A percentile compares a stretch with the other conserved stretches of the same genome.
phyloP scores from a whole-genome alignment of 2,329 filamentous ascomycete genomes.

The Fusarium staphyleae region DNA sequence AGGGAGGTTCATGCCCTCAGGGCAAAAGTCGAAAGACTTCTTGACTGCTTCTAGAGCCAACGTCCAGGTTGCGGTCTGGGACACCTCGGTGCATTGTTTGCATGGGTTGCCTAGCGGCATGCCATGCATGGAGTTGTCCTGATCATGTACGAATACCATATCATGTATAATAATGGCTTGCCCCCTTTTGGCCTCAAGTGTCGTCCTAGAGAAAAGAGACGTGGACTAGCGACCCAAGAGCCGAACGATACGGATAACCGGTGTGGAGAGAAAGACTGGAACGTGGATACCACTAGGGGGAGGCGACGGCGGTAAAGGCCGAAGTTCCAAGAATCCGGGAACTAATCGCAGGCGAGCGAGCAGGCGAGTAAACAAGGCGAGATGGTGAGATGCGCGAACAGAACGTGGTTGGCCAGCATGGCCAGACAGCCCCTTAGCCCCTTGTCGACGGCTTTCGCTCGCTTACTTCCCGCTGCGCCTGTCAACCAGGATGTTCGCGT shows the following conservation, averaged over 20 bases:
- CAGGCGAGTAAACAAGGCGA: slow-evolving; percentile 32
- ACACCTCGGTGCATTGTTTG: slow-evolving; percentile 14
- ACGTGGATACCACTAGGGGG: slow-evolving; percentile 27
- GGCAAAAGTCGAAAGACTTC: slow-evolving; percentile 2
- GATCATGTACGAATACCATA: slow-evolving; percentile 18
- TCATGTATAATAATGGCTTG: slow-evolving; percentile 18
- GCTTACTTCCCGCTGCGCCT: slow-evolving; percentile 40
- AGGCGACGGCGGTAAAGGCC: slow-evolving; percentile 27
- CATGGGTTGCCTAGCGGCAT: slow-evolving; percentile 13
- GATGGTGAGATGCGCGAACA: slow-evolving; percentile 38
- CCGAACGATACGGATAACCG: slow-evolving; percentile 34
- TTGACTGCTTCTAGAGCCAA: slow-evolving; percentile 3
- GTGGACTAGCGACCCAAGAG: slow-evolving; percentile 25
- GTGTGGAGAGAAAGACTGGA: slow-evolving; percentile 26
- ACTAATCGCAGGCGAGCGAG: slow-evolving; percentile 40
- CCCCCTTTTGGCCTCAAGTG: slow-evolving; percentile 24
- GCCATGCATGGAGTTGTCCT: slow-evolving; percentile 16
- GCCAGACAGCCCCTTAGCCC: no score
- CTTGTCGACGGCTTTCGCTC: slow-evolving; percentile 37
- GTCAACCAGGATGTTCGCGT: slow-evolving; percentile 34
- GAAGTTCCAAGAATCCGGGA: slow-evolving; percentile 38
- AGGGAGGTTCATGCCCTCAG: slow-evolving; percentile 4
- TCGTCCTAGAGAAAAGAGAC: not conserved
- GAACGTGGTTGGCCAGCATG: slow-evolving; percentile 32
- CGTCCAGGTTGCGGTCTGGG: slow-evolving; percentile 9